Percentiles rank a stretch among this genome's conserved stretches.
Evolutionary conservation across 1,284 basidiomycete species (phyloP).

Genomic region (Jaminaea rosea): DNA sequence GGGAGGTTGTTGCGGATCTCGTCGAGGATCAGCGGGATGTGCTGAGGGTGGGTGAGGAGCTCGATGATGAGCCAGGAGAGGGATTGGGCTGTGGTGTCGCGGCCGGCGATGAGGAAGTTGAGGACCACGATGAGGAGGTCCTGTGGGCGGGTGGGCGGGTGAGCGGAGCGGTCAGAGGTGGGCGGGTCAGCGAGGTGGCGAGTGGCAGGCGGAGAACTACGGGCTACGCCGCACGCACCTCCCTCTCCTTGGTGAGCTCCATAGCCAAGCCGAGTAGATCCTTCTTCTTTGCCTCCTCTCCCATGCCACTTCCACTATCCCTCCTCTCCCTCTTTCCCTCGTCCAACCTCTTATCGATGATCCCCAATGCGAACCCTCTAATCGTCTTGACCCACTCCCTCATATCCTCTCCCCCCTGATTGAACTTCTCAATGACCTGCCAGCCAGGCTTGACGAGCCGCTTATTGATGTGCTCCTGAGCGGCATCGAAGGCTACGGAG

Average conservation of each 20-base stretch:
- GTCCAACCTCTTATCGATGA: conserved; percentile 23
- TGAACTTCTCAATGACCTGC: conserved; percentile 23
- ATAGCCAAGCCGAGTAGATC: conserved; percentile 50
- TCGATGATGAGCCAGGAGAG: conserved; percentile 33
- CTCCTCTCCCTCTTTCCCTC: conserved; percentile 5
- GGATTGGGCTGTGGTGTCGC: conserved; percentile 34
- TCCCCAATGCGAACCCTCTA: conserved; percentile 20
- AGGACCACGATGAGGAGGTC: conserved; percentile 39
- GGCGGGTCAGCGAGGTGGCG: too few relatives aligned
- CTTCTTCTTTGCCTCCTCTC: conserved; percentile 19
- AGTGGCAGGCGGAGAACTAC: too few relatives aligned
- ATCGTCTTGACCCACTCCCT: conserved; percentile 12
- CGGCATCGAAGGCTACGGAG: conserved; percentile 40
- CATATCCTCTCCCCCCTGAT: conserved; percentile 20
- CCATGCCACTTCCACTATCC: neutral
- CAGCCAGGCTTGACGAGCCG: conserved; percentile 22
- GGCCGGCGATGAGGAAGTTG: conserved; percentile 31
- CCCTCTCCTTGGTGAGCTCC: conserved; percentile 43
- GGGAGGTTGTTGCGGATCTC: conserved; percentile 10
- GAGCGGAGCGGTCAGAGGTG: too few relatives aligned
- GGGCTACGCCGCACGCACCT: too few relatives aligned
- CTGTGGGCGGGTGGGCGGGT: too few relatives aligned
- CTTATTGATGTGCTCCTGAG: conserved; percentile 35
- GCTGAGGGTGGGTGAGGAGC: conserved; percentile 18
- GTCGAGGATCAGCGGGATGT: conserved; percentile 12